These are phyloP conservation scores for Trypanosomatidae sp. DNA, from an alignment of 208 protist species.

Conservation along the genomic window DNA sequence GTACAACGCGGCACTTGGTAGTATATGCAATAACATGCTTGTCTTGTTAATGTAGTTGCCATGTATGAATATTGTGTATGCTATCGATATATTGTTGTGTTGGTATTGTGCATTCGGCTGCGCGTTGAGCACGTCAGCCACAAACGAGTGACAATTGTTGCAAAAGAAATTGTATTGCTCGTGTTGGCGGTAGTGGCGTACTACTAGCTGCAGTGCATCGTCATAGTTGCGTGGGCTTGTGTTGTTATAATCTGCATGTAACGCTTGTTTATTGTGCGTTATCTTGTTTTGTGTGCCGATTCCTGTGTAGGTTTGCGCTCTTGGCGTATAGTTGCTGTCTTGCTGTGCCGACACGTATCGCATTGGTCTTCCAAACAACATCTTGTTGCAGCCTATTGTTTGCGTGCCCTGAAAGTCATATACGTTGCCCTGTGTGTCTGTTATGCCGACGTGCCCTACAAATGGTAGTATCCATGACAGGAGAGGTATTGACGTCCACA, in stretches of 20 bases:
- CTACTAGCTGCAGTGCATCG: neutral
- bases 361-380: conserved; percentile 79
- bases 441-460: conserved; percentile 86
- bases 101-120: conserved; percentile 9
- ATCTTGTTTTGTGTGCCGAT: neutral
- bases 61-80: conserved; percentile 26
- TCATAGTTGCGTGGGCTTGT: neutral
- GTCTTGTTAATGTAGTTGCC: conserved; percentile 35
- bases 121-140: conserved; percentile 27
- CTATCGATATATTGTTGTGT: conserved; percentile 29
- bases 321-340: conserved; percentile 30
- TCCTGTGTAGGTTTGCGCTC: neutral
- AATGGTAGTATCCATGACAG: conserved; percentile 86
- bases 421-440: conserved; percentile 68
- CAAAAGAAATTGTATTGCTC: conserved; percentile 80
- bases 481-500: conserved; percentile 84
- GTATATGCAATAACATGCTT: no score
- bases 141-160: conserved; percentile 86
- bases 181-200: conserved; percentile 35
- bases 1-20: no score
- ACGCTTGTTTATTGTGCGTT: neutral
- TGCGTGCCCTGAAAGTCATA: conserved; percentile 88
- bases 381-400: conserved; percentile 62
- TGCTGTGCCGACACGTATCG: conserved; percentile 83
- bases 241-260: neutral